Base-by-base conservation (phyloP, 202 grass and related monocot species). In the Digitaria exilis region DNA sequence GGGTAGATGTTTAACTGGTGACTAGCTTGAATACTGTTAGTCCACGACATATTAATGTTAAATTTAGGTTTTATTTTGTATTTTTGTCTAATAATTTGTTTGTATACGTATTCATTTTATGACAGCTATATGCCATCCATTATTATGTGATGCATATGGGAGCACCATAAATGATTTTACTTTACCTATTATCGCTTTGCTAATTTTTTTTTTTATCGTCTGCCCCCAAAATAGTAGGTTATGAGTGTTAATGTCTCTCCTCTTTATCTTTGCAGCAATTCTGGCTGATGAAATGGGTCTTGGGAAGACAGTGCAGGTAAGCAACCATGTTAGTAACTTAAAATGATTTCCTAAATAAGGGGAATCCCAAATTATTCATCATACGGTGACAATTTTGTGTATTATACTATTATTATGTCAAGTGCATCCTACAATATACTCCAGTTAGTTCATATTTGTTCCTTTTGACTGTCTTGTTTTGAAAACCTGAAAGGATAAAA, bases 251-350 rank as follows among this genome's bases (percentile, higher is more conserved):
- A 51, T 72, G 9, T 72, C 14, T 73, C 42, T 57, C 24, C 48
- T 35, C 63, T 84, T 76, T 85, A 39, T 84, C 18, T 19, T 54
- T 86, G 60, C 89, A 98, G 91, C 93, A 48, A 98, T 98, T 78
- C 87, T 98, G 85, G 91, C 93, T 56, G 96, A 96, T 94, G 96
- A 98, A 88, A 98, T 98, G 96, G 93, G 93, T 51, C 96, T 98
- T 3, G 96, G 93, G 77, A 96, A 98, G 80, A 98, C 96, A 71
- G 89, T 98, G 43, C 93, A 96, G 91, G 93, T 93, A 94, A 57
- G 52, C 28, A 71, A 70, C 17, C 58, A 61, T 80, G 41, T 39
- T 66, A 46, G 34, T 54, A 43, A 5, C 44, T 14, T 75, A 62
- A 48, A 29, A 31, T 45, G 58, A 62, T 15, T 43, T 69, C 26